Conservation (phyloP, 441 rosid genomes). For the Brassica balearica region DNA sequence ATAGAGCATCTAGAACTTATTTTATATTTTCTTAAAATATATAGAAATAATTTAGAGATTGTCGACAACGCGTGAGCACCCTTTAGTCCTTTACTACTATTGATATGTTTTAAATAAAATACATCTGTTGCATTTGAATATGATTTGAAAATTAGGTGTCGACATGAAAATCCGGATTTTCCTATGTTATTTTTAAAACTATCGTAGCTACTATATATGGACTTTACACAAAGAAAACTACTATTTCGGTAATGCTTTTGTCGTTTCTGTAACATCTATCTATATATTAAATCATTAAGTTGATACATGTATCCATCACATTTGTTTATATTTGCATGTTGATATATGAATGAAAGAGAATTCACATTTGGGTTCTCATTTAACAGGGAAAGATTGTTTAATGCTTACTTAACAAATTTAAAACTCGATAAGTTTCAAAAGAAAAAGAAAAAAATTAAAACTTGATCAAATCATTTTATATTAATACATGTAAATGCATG, state of each 20-base stretch:
- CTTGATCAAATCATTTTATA: neutral
- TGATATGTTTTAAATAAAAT: neutral
- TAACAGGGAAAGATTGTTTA: neutral
- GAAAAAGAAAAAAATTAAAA: no score
- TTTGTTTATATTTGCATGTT: neutral
- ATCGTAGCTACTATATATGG: conserved; percentile 24
- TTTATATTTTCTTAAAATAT: no score
- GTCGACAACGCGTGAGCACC: conserved; percentile 18
- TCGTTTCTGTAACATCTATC: neutral
- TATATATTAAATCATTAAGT: neutral
- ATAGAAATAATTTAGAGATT: neutral
- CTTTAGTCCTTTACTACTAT: neutral
- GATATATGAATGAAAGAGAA: conserved; percentile 16
- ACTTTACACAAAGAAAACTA: conserved; percentile 11
- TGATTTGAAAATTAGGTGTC: conserved; percentile 9
- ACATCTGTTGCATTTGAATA: neutral
- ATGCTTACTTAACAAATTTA: neutral
- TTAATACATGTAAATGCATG: no score
- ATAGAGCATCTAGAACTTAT: neutral
- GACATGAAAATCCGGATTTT: conserved; percentile 30
- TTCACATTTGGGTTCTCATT: conserved; percentile 29
- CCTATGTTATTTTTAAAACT: neutral
- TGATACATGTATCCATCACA: neutral
- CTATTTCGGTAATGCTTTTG: conserved; percentile 17
- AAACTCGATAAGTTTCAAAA: neutral